A percentile compares a stretch with the other conserved stretches of the same genome.
phyloP scores from a whole-genome alignment of 805 yeast species.

The Ogataea methanolica region DNA sequence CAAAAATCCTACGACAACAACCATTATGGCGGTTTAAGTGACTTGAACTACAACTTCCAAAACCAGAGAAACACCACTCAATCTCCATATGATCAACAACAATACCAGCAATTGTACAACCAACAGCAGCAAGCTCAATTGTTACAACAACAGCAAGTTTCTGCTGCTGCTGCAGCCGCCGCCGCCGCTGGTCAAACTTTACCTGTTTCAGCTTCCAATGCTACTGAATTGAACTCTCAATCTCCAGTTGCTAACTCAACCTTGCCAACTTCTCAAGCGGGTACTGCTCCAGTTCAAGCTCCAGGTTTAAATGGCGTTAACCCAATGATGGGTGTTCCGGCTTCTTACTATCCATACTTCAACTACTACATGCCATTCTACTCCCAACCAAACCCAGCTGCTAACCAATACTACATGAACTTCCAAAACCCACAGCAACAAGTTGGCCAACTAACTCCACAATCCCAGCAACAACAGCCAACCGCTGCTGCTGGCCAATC shows the following conservation, averaged over 20 bases:
- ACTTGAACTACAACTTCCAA: conserved; percentile 24
- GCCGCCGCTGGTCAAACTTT: conserved; percentile 7
- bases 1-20: conserved; percentile 15
- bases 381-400: conserved; percentile 26
- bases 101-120: conserved; percentile 20
- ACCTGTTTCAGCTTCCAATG: conserved; percentile 12
- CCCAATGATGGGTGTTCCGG: conserved; percentile 30
- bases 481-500: neutral
- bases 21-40: conserved; percentile 21
- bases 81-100: conserved; percentile 22
- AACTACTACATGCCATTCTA: conserved; percentile 29
- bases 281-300: conserved; percentile 11
- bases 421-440: conserved; percentile 17
- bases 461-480: no score
- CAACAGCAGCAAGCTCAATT: conserved; percentile 17
- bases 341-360: conserved; percentile 28
- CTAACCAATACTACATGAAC: conserved; percentile 17
- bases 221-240: conserved; percentile 12
- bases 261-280: conserved; percentile 8
- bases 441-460: neutral
- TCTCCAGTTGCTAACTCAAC: conserved; percentile 18
- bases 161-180: conserved; percentile 11
- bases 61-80: conserved; percentile 21
- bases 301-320: conserved; percentile 20
- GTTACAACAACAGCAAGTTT: conserved; percentile 8